Conservation (phyloP, 495 filamentous ascomycete species). For the Neurospora sp. region DNA sequence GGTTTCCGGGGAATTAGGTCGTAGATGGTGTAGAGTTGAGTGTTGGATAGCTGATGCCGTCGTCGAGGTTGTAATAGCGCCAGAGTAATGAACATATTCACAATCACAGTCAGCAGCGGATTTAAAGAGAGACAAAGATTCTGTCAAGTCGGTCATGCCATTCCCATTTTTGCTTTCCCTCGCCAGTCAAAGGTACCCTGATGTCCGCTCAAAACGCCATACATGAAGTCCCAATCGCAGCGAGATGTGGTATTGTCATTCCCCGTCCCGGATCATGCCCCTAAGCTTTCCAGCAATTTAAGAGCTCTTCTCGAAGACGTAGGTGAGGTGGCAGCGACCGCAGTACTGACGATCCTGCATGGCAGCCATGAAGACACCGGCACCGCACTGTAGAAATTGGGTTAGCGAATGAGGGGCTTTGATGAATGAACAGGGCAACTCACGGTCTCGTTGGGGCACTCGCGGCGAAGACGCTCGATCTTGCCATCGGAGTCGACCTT, state of each 20-base stretch:
- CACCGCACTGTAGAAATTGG: conserved; percentile 63
- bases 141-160: conserved; percentile 11
- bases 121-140: background rate
- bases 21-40: background rate
- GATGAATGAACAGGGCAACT: conserved; percentile 22
- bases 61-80: background rate
- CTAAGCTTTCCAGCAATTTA: conserved; percentile 11
- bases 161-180: conserved; percentile 27
- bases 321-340: conserved; percentile 97
- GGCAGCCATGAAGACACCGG: conserved; percentile 99
- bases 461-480: conserved; percentile 97
- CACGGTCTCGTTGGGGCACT: conserved; percentile 89
- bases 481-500: conserved; percentile 99
- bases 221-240: conserved; percentile 16
- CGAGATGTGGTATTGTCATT: conserved; percentile 19
- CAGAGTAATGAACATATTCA: background rate
- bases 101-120: background rate
- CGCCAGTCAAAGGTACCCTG: conserved; percentile 21
- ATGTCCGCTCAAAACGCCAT: conserved; percentile 26
- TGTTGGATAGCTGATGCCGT: background rate
- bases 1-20: conserved; percentile 37
- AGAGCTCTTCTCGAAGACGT: conserved; percentile 84
- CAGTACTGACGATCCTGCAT: conserved; percentile 99
- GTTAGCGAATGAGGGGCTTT: conserved; percentile 16
- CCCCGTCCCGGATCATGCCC: conserved; percentile 8